These are phyloP conservation scores for Didymella segeticola DNA, from an alignment of 2,329 filamentous ascomycete genomes.

Conservation along the genomic window DNA sequence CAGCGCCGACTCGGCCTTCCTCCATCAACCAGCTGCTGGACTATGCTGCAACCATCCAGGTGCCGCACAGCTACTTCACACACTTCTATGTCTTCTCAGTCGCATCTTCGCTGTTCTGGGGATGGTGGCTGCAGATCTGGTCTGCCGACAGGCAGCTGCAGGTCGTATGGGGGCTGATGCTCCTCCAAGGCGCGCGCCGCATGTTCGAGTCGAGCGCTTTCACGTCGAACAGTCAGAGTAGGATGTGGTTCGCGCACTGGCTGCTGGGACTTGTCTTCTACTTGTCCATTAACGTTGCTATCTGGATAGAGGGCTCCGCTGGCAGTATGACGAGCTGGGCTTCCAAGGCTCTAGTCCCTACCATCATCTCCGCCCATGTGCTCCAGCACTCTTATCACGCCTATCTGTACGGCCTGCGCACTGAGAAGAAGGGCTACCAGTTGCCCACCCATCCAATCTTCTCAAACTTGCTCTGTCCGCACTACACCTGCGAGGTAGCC, in stretches of 20 bases:
- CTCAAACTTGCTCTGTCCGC: slow-evolving; percentile 76
- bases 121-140: slow-evolving; percentile 62
- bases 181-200: slow-evolving; percentile 75
- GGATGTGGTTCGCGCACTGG: slow-evolving; percentile 89
- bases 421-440: slow-evolving; percentile 70
- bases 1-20: slow-evolving; percentile 15
- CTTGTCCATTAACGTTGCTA: slow-evolving; percentile 70
- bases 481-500: slow-evolving; percentile 88
- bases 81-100: slow-evolving; percentile 85
- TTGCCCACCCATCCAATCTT: slow-evolving; percentile 79
- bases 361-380: slow-evolving; percentile 73
- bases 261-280: slow-evolving; percentile 81
- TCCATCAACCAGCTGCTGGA: slow-evolving; percentile 52
- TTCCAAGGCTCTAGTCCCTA: slow-evolving; percentile 61
- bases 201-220: slow-evolving; percentile 76
- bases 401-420: slow-evolving; percentile 54
- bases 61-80: slow-evolving; percentile 88
- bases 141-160: slow-evolving; percentile 61
- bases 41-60: slow-evolving; percentile 61
- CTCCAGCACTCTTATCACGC: slow-evolving; percentile 71
- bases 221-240: slow-evolving; percentile 71
- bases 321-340: slow-evolving; percentile 43
- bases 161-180: slow-evolving; percentile 74
- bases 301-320: slow-evolving; percentile 81
- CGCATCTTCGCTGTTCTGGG: slow-evolving; percentile 76